Evolutionary conservation across 1,284 basidiomycete species (phyloP), one percentile per base, ranked within the genome.

Genomic region (Fomitopsis betulina): DNA sequence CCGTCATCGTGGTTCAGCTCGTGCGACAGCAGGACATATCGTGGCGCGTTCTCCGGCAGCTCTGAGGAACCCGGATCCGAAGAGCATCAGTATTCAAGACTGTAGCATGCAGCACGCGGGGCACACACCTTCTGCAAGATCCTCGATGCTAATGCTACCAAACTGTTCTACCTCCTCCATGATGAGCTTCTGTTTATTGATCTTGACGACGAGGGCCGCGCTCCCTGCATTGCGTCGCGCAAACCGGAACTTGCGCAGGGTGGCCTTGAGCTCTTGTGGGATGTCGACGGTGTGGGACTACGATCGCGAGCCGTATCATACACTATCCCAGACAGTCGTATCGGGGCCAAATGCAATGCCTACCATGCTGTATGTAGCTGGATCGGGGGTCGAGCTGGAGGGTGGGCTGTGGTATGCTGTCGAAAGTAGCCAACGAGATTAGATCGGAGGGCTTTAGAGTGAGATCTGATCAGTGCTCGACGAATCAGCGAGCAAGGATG

Each of bases 41-140:
- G 83, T 10, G 95, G 95, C 5, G 89, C 84, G 72, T 91, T 92
- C 73, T 93, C 93, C 0, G 95, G 95, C 6, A 98, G 80, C 68
- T 96, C 96, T 96, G 62, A 6, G 38, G 35, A 37, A 39, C 39
- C 37, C 43, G 57, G n/a, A 55, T 61, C 42, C 21, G 15, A 17
- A 4, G 8, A 12, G 9, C 49, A 35, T 51, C 49, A 47, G 55
- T 55, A 53, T 30, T 25, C 32, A 17, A 40, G 33, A 57, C 55
- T 60, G 57, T 50, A 7, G 32, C 27, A 27, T 42, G n/a, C 30
- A 50, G 19, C 55, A 30, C 27, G 40, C 39, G 42, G 58, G 47
- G 35, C 25, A 62, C 69, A 60, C 60, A 93, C 93, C 93, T 75
- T 95, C 89, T 13, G 85, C 91, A 40, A 96, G 84, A 35, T 95